Conservation (phyloP, 305 asterid species). For the Plantago rigida region DNA sequence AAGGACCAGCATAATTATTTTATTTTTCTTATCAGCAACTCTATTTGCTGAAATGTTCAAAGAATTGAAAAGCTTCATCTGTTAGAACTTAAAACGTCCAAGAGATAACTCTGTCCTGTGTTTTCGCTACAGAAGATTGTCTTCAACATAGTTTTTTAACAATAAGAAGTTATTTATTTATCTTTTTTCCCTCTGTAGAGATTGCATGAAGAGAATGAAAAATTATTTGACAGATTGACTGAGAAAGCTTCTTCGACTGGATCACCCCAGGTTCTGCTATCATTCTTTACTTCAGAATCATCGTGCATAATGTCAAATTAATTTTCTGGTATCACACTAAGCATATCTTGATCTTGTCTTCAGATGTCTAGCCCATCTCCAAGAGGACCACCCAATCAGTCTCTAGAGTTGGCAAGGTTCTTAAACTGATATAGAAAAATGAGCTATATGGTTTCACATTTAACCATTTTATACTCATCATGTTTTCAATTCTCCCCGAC, state of each 20-base stretch:
- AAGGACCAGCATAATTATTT: neutral
- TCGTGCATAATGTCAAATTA: conserved; percentile 14
- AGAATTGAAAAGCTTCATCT: neutral
- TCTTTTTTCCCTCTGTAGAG: conserved; percentile 44
- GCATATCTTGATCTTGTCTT: conserved; percentile 25
- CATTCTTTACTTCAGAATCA: conserved; percentile 20
- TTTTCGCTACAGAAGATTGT: conserved; percentile 26
- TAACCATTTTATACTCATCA: conserved; percentile 13
- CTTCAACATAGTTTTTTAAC: neutral
- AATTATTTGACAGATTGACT: conserved; percentile 84
- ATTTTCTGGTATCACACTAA: conserved; percentile 18
- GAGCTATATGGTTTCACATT: conserved; percentile 3
- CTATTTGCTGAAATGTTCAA: conserved; percentile 11
- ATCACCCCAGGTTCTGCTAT: conserved; percentile 65
- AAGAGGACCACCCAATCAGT: conserved; percentile 43
- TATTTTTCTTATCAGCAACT: conserved; percentile 19
- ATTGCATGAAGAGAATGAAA: conserved; percentile 97
- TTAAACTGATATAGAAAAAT: conserved; percentile 25
- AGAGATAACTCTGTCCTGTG: conserved; percentile 4
- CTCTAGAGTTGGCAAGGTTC: conserved; percentile 66
- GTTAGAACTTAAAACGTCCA: conserved; percentile 1
- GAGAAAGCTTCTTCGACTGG: conserved; percentile 75
- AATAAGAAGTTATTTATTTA: neutral
- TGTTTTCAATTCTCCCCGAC: conserved; percentile 27
- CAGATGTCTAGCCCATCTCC: conserved; percentile 70